These are phyloP conservation scores for Umbelopsis sp. DNA, from an alignment of 192 early-diverging fungal species.

Conservation along the genomic window DNA sequence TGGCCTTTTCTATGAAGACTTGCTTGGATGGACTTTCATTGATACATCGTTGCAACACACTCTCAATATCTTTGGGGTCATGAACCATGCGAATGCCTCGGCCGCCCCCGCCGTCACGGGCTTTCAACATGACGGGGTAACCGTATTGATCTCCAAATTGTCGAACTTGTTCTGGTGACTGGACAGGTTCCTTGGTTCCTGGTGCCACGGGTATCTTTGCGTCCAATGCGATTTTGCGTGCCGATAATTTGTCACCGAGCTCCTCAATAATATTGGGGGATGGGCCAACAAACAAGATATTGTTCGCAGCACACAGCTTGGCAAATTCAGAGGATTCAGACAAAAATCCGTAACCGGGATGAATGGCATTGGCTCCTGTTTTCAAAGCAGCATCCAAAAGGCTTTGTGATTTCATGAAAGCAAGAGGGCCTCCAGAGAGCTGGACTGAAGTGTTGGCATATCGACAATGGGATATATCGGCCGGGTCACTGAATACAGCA, in stretches of 20 bases:
- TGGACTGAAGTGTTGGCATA: conserved; percentile 25
- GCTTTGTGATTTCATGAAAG: conserved; percentile 69
- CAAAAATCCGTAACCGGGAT: conserved; percentile 95
- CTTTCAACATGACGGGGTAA: conserved; percentile 95
- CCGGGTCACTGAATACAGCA: conserved; percentile 65
- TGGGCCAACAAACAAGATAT: conserved; percentile 87
- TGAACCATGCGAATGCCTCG: conserved; percentile 94
- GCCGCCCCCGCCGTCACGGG: conserved; percentile 93
- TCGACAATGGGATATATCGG: conserved; percentile 36
- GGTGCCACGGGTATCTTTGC: conserved; percentile 34
- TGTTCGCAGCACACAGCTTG: conserved; percentile 57
- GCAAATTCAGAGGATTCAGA: conserved; percentile 90
- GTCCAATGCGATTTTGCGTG: conserved; percentile 24
- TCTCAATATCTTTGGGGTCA: conserved; percentile 65
- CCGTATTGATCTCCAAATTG: conserved; percentile 76
- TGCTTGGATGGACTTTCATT: conserved; percentile 88
- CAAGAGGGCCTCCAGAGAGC: neutral
- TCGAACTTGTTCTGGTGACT: conserved; percentile 31
- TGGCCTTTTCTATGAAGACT: conserved; percentile 88
- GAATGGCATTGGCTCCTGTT: conserved; percentile 62
- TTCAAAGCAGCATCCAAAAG: conserved; percentile 72
- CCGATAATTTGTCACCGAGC: conserved; percentile 37
- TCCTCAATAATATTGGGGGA: conserved; percentile 75
- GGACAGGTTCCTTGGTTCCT: conserved; percentile 29
- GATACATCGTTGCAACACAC: conserved; percentile 76